These are phyloP conservation scores for Penicillium verhagenii DNA, from an alignment of 495 filamentous ascomycete genomes.

Conservation along the genomic window DNA sequence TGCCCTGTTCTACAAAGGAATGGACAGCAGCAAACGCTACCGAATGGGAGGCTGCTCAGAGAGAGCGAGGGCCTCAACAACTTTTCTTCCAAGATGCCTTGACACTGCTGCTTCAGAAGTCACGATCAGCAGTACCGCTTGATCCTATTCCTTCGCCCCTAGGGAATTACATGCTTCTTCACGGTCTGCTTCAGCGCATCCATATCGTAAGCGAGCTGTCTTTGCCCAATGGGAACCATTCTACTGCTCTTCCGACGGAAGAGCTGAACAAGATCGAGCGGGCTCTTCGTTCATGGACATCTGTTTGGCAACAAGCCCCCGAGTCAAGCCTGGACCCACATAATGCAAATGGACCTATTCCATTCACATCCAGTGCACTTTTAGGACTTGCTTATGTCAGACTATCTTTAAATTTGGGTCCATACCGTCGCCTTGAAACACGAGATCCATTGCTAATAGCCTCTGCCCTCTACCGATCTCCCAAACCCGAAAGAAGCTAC, in stretches of 20 bases:
- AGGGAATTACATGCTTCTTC: slow-evolving; percentile 41
- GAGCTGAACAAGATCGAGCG: slow-evolving; percentile 42
- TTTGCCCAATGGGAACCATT: slow-evolving; percentile 34
- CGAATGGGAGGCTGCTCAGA: slow-evolving; percentile 36
- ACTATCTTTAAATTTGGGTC: slow-evolving; percentile 36
- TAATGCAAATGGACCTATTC: slow-evolving; percentile 41
- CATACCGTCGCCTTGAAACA: slow-evolving; percentile 37
- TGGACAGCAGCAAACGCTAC: slow-evolving; percentile 34
- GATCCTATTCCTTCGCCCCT: slow-evolving; percentile 38
- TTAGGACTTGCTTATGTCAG: slow-evolving; percentile 42
- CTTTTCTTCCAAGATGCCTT: slow-evolving; percentile 42
- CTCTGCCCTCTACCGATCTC: slow-evolving; percentile 29
- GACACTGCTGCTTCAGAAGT: slow-evolving; percentile 34
- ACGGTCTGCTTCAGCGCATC: slow-evolving; percentile 42
- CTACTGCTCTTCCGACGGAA: slow-evolving; percentile 33
- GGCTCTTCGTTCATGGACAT: slow-evolving; percentile 40
- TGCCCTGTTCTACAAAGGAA: slow-evolving; percentile 40
- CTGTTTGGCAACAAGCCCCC: slow-evolving; percentile 43
- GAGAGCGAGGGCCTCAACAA: slow-evolving; percentile 32
- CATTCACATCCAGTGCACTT: slow-evolving; percentile 41
- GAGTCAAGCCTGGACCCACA: slow-evolving; percentile 43
- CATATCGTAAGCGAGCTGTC: slow-evolving; percentile 42
- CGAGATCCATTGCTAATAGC: slow-evolving; percentile 38
- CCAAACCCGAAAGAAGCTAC: slow-evolving; percentile 36
- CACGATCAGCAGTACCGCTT: slow-evolving; percentile 26